Base-by-base conservation (phyloP, 2,329 filamentous ascomycete species). In the Colletotrichum lupini region DNA sequence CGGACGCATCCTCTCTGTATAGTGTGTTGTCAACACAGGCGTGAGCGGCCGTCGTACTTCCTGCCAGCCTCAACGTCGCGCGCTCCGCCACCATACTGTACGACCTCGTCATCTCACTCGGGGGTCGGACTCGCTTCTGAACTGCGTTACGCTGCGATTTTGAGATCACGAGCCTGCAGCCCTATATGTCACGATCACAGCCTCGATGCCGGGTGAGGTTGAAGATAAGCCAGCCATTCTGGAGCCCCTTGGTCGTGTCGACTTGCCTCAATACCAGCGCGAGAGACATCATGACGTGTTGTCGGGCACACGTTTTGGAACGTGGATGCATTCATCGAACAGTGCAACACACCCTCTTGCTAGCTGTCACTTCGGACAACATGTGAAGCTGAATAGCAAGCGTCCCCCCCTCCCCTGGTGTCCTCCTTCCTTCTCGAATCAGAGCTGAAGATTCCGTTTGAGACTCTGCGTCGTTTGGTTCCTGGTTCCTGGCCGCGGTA, bases 141-240 rank as follows among this genome's bases (percentile, higher is more conserved):
- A 14, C 30, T 37, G 49, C 22, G 56, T 72, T 37, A 49, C 71
- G 67, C 56, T n/a, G n/a, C 67, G 66, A 59, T 35, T 16, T 37
- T 52, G 37, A 57, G 68, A 72, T 72, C 26, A 67, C 11, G 49
- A 46, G 30, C 42, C 72, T 72, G 62, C 68, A 74, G 72, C 72
- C 68, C 62, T 72, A 74, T 46, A 49, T 66, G 56, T 24, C 49
- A 57, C 62, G 14, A 72, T 59, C 59, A 53, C 5, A 66, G 55
- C 55, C 35, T 42, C 30, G 22, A 19, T 14, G 32, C 11, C 26
- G 24, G 32, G 37, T 52, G 22, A 46, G 24, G 28, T 28, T 35
- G 24, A 57, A 37, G 49, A 30, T 60, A 24, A 14, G 24, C 22
- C 58, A 46, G 32, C 55, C 46, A 26, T 32, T 42, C 26, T 12